These are phyloP conservation scores for Hepatocystis sp. DNA, from an alignment of 169 alveolate genomes.

Conservation along the genomic window DNA sequence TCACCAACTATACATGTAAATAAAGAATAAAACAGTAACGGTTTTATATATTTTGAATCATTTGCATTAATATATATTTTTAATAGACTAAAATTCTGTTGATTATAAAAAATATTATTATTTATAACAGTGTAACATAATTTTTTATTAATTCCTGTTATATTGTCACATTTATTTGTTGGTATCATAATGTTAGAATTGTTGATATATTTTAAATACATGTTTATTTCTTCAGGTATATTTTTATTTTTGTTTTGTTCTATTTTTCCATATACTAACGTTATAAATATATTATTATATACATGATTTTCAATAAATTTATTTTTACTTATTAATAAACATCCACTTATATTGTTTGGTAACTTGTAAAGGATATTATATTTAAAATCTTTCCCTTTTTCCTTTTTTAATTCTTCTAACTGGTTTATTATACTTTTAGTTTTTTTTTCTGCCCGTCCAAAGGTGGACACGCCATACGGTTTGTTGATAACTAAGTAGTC, in stretches of 20 bases:
- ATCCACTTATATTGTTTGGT: conserved; percentile 27
- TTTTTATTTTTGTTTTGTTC: conserved; percentile 12
- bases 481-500: conserved; percentile 48
- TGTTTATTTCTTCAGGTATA: conserved; percentile 9
- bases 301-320: conserved; percentile 22
- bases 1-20: conserved; percentile 66
- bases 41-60: conserved; percentile 33
- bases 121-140: conserved; percentile 20
- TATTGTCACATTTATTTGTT: conserved; percentile 9
- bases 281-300: conserved; percentile 38
- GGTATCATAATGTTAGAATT: conserved; percentile 60
- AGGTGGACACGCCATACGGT: conserved; percentile 40
- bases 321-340: conserved; percentile 46
- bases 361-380: conserved; percentile 23
- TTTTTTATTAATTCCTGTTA: neutral
- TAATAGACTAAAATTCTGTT: conserved; percentile 26
- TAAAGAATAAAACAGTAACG: conserved; percentile 36
- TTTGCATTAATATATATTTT: conserved; percentile 30
- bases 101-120: conserved; percentile 15
- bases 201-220: conserved; percentile 26
- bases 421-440: conserved; percentile 36
- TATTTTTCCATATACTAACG: conserved; percentile 43
- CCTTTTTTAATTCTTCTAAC: conserved; percentile 7
- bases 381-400: neutral
- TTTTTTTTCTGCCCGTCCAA: conserved; percentile 17